Conservation (phyloP, 2,329 filamentous ascomycete genomes). For the Aspergillus viridinutans region DNA sequence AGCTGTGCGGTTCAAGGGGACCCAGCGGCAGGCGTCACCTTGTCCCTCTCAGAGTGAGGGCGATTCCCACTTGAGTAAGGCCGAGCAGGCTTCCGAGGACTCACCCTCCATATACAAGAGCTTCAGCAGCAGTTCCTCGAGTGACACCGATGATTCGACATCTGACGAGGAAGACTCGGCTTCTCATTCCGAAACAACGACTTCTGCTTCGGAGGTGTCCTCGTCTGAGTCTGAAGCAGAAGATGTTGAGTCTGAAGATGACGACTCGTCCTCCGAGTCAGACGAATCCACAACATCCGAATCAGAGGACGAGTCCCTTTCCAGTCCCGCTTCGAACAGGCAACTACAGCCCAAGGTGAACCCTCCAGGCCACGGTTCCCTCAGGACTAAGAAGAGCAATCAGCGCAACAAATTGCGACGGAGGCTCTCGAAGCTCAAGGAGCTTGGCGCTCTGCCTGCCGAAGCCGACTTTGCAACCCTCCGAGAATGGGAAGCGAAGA, state of each 20-base stretch:
- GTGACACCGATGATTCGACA: slow-evolving; percentile 10
- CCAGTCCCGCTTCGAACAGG: slow-evolving; percentile 9
- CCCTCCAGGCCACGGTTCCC: slow-evolving; percentile 48
- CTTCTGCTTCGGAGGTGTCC: slow-evolving; percentile 36
- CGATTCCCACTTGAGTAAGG: slow-evolving; percentile 11
- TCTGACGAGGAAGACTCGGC: slow-evolving; percentile 19
- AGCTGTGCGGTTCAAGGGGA: slow-evolving; percentile 31
- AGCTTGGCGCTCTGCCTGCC: slow-evolving; percentile 48
- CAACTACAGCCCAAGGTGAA: slow-evolving; percentile 18
- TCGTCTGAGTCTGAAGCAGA: slow-evolving; percentile 25
- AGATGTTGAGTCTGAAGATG: slow-evolving; percentile 25
- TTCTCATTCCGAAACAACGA: slow-evolving; percentile 27
- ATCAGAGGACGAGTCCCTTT: slow-evolving; percentile 26
- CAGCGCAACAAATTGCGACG: slow-evolving; percentile 48
- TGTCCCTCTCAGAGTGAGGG: slow-evolving; percentile 6
- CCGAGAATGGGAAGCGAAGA: slow-evolving; percentile 29
- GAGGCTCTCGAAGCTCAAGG: slow-evolving; percentile 50
- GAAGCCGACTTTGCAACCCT: slow-evolving; percentile 51
- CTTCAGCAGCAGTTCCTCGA: slow-evolving; percentile 31
- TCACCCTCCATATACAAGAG: slow-evolving; percentile 9
- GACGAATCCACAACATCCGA: slow-evolving; percentile 31
- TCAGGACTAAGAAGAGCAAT: slow-evolving; percentile 54
- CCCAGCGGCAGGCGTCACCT: slow-evolving; percentile 8
- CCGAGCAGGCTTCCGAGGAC: slow-evolving; percentile 11
- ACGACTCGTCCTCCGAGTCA: slow-evolving; percentile 18